Percentiles rank a stretch among this genome's conserved stretches.
phyloP scores from a whole-genome alignment of 2,329 filamentous ascomycete genomes.

The Penicillium sp. region DNA sequence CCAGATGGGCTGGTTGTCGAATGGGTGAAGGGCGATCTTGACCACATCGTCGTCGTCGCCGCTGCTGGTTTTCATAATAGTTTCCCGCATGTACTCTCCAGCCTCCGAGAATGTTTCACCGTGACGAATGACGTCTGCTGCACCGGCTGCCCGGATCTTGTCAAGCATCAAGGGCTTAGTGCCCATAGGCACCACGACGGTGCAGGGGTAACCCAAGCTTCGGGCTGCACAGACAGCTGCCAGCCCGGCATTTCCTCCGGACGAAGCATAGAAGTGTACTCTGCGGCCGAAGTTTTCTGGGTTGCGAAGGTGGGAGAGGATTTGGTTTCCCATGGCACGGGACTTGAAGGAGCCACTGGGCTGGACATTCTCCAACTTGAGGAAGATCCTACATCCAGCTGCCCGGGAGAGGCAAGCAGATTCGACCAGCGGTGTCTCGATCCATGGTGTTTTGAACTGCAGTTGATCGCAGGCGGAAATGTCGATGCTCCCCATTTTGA shows the following conservation, averaged over 20 bases:
- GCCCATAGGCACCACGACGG: slow-evolving; percentile 69
- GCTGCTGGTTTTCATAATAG: slow-evolving; percentile 40
- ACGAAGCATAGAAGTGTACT: slow-evolving; percentile 74
- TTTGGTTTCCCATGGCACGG: slow-evolving; percentile 69
- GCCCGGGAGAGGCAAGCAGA: slow-evolving; percentile 65
- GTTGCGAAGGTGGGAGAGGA: slow-evolving; percentile 53
- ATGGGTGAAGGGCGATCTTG: slow-evolving; percentile 46
- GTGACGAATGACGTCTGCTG: slow-evolving; percentile 62
- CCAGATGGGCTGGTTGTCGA: slow-evolving; percentile 48
- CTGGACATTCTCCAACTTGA: slow-evolving; percentile 83
- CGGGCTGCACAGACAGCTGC: slow-evolving; percentile 73
- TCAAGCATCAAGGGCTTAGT: slow-evolving; percentile 69
- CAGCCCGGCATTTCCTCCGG: slow-evolving; percentile 80
- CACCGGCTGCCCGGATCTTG: slow-evolving; percentile 68
- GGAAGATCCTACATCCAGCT: slow-evolving; percentile 76
- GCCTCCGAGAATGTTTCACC: slow-evolving; percentile 70
- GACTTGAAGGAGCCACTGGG: slow-evolving; percentile 87
- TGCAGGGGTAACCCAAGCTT: slow-evolving; percentile 63
- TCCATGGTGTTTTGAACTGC: slow-evolving; percentile 57
- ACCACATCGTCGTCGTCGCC: slow-evolving; percentile 30
- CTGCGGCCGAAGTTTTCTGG: slow-evolving; percentile 44
- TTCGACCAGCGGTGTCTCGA: slow-evolving; percentile 68
- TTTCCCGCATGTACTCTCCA: slow-evolving; percentile 62
- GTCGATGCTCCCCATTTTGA: slow-evolving; percentile 39
- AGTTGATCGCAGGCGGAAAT: slow-evolving; percentile 24